A percentile compares a stretch with the other conserved stretches of the same genome.
These are phyloP conservation scores for Thraustochytrium aureum DNA, from an alignment of 352 stramenopile species.

Conservation along the genomic window DNA sequence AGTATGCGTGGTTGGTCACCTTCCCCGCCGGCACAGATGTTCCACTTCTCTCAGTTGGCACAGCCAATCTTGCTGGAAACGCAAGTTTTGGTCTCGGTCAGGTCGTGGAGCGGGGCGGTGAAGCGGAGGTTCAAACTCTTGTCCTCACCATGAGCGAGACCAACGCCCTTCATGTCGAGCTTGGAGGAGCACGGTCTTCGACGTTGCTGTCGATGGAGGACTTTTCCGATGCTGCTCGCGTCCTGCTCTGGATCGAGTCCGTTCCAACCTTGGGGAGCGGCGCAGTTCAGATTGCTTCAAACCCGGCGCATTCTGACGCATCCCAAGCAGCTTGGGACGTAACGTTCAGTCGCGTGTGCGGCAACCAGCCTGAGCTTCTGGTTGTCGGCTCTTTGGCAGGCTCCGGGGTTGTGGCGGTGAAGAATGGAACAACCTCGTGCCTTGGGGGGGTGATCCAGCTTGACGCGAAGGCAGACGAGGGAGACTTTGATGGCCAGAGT, in stretches of 20 bases:
- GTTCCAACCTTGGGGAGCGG: neutral
- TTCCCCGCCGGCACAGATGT: neutral
- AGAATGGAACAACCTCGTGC: constrained; percentile 3
- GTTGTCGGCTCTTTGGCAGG: no score
- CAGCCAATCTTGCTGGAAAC: neutral
- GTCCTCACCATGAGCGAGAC: neutral
- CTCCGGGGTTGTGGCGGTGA: neutral
- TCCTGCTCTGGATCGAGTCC: neutral
- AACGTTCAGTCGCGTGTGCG: neutral
- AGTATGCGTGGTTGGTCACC: constrained; percentile 10
- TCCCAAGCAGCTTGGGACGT: constrained; percentile 4
- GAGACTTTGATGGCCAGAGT: no score
- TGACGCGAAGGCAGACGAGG: no score
- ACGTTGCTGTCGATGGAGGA: neutral
- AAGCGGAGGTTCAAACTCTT: neutral
- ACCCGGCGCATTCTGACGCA: neutral
- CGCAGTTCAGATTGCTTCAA: neutral
- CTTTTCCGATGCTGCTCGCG: neutral
- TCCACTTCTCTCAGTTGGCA: neutral
- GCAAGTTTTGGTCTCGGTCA: neutral
- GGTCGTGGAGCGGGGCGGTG: neutral
- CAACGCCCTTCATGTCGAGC: neutral
- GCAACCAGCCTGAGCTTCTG: neutral
- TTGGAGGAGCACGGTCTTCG: neutral
- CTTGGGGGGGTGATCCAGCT: neutral